Evolutionary conservation across 2,329 filamentous ascomycete genomes (phyloP), one percentile per base, ranked within the genome.

Genomic region (Trichoderma semiorbis): DNA sequence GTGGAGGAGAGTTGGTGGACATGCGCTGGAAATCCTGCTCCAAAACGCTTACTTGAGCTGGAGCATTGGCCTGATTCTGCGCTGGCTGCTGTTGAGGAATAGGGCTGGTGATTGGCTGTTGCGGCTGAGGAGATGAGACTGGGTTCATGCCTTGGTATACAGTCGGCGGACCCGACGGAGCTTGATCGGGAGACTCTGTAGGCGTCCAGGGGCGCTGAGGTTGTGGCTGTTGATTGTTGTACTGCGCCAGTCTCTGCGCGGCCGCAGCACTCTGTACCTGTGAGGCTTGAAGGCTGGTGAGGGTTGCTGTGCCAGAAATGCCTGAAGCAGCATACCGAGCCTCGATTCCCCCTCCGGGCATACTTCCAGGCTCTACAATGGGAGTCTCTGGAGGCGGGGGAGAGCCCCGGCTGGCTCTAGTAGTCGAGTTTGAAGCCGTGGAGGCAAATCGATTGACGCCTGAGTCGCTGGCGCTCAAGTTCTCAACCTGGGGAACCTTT

Each of bases 341-440:
- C 80, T 97, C 95, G 76, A 98, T 97, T 70, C 93, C 93, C 53
- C 92, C 93, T 69, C 90, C 90, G 2, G 91, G 89, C n/a, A 90
- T 85, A 68, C 85, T 86, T 21, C 89, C 90, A 1, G 92, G 93
- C 53, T 92, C 92, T 34, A 92, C 88, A 73, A 95, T 87, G 36
- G 96, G 94, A 0, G 96, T 98, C 80, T 98, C 95, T 10, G 96
- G 96, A 1, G 96, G 96, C 5, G 96, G 95, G 6, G 96, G 96
- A 32, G 95, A 98, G 57, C 96, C 96, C 76, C 96, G 89, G 78
- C 93, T 95, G 24, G 96, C 96, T 75, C 93, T 90, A 2, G 95
- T 98, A 1, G 96, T 99, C 2, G 95, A 97, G 14, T 91, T 97
- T 0, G 96, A 98, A 16, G 95, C 94, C 8, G 93, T 97, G 3